A percentile compares a stretch with the other conserved stretches of the same genome.
Conservation (phyloP, 257 asterid species). For the Henckelia pumila region DNA sequence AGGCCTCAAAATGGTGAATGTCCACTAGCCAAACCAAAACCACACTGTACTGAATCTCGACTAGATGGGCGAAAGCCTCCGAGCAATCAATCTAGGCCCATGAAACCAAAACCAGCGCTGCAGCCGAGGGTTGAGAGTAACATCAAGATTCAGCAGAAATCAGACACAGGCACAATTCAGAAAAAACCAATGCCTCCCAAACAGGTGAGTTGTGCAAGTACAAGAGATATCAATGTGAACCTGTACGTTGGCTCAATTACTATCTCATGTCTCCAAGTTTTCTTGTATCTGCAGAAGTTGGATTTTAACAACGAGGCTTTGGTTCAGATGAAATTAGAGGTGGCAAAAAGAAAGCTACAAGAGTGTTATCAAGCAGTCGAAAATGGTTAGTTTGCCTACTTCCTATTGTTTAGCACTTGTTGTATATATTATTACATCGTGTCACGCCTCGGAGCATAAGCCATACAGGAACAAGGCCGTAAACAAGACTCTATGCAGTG, state of each 20-base stretch:
- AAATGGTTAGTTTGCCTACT: slow-evolving; percentile 44
- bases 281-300: slow-evolving; percentile 31
- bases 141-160: slow-evolving; percentile 33
- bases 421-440: neutral
- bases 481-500: too few species aligned
- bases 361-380: slow-evolving; percentile 69
- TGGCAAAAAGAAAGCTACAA: slow-evolving; percentile 66
- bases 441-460: neutral
- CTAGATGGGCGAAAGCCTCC: slow-evolving; percentile 14
- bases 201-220: slow-evolving; percentile 35
- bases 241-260: neutral
- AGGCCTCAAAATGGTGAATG: slow-evolving; percentile 33
- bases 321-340: slow-evolving; percentile 45
- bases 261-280: slow-evolving; percentile 7
- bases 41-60: neutral
- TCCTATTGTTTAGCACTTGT: neutral
- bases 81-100: slow-evolving; percentile 26
- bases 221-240: neutral
- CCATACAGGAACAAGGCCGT: neutral
- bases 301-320: slow-evolving; percentile 35
- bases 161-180: slow-evolving; percentile 29
- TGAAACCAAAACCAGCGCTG: slow-evolving; percentile 33
- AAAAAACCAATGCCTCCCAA: slow-evolving; percentile 43
- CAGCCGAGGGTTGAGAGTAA: slow-evolving; percentile 25
- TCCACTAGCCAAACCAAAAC: slow-evolving; percentile 43